Percentiles rank a stretch among this genome's conserved stretches.
These are phyloP conservation scores for Houttuynia cordata DNA, from an alignment of 164 flowering plant species.

Conservation along the genomic window DNA sequence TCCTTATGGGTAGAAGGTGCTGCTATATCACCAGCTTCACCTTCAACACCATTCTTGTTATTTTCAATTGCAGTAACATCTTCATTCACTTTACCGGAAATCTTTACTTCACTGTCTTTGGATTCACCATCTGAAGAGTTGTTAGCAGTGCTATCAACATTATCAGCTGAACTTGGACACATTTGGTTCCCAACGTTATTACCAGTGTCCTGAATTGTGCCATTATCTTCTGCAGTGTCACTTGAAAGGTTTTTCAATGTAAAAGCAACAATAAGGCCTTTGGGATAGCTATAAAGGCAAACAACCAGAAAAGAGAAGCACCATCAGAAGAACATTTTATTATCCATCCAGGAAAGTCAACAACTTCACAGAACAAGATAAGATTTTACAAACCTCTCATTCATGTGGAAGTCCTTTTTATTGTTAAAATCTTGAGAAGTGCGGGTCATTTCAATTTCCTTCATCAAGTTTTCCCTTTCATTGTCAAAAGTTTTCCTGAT, in stretches of 20 bases:
- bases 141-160: conserved; percentile 12
- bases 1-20: conserved; percentile 12
- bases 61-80: conserved; percentile 6
- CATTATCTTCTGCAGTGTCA: conserved; percentile 24
- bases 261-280: conserved; percentile 78
- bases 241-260: conserved; percentile 34
- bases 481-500: conserved; percentile 74
- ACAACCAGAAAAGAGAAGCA: background rate
- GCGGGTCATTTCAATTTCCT: conserved; percentile 31
- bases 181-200: conserved; percentile 10
- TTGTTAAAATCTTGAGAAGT: conserved; percentile 14
- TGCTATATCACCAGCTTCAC: background rate
- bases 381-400: conserved; percentile 29
- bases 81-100: background rate
- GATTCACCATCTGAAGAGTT: conserved; percentile 14
- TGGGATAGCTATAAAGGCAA: conserved; percentile 58
- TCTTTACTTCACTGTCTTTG: no score
- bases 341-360: background rate
- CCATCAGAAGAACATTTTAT: background rate
- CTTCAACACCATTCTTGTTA: conserved; percentile 14
- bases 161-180: conserved; percentile 14
- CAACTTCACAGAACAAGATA: background rate
- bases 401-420: conserved; percentile 24
- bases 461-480: conserved; percentile 37
- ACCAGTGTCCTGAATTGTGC: conserved; percentile 14